phyloP scores from a whole-genome alignment of 768 basidiomycete species.

The Termitomyces sp. region DNA sequence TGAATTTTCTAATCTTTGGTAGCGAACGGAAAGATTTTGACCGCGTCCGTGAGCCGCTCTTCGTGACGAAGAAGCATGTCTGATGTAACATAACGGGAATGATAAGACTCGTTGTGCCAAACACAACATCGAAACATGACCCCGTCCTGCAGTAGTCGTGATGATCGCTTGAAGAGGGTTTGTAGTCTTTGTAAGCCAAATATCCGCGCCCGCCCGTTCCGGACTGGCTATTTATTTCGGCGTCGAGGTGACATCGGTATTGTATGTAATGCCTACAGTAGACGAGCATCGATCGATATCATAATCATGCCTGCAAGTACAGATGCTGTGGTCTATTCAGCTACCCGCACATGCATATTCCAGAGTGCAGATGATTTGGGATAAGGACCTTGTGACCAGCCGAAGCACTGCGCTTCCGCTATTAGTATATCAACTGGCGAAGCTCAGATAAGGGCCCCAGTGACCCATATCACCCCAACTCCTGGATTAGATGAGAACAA shows the following conservation, averaged over 20 bases:
- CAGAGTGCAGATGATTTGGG: background rate
- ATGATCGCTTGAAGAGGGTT: background rate
- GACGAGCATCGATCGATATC: too few relatives aligned
- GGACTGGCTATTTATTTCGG: too few relatives aligned
- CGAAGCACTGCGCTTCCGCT: conserved; percentile 1
- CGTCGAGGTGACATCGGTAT: too few relatives aligned
- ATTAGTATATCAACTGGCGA: background rate
- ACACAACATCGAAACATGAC: conserved; percentile 16
- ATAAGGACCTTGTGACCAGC: conserved; percentile 3
- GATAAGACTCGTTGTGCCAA: conserved; percentile 7
- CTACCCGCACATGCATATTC: too few relatives aligned
- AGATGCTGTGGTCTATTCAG: too few relatives aligned
- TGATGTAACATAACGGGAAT: background rate
- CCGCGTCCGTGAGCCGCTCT: conserved; percentile 34
- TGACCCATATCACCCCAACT: background rate
- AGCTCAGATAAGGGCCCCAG: background rate
- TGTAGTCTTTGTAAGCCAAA: conserved; percentile 8
- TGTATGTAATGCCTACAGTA: too few relatives aligned
- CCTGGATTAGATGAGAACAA: background rate
- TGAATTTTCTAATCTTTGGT: conserved; percentile 48
- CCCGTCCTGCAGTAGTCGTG: conserved; percentile 4
- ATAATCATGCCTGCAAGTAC: too few relatives aligned
- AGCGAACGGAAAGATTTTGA: conserved; percentile 55
- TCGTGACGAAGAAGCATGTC: conserved; percentile 12
- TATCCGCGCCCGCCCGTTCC: too few relatives aligned